phyloP scores from a whole-genome alignment of 208 protist species.

The Leishmania amazonensis region DNA sequence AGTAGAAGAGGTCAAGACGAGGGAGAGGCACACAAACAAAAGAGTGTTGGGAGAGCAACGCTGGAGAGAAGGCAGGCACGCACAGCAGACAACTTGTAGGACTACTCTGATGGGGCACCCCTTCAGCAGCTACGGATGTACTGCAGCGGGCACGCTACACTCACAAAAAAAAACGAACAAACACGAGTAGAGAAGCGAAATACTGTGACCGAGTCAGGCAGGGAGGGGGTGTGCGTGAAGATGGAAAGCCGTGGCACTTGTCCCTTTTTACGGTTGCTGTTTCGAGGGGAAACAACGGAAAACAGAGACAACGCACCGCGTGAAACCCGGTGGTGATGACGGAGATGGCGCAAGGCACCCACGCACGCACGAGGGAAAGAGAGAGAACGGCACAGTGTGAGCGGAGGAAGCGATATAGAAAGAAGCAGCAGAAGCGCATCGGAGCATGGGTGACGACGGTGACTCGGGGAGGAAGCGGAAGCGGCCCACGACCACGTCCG shows the following conservation, averaged over 20 bases:
- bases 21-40: neutral
- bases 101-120: neutral
- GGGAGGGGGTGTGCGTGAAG: no score
- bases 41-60: neutral
- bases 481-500: neutral
- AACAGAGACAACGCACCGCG: no score
- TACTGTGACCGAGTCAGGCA: no score
- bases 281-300: no score
- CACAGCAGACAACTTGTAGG: neutral
- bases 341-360: no score
- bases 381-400: slow-evolving; percentile 8
- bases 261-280: no score
- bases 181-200: neutral
- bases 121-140: neutral
- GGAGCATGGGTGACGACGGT: neutral
- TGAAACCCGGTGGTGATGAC: neutral
- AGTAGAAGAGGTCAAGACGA: neutral
- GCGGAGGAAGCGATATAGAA: neutral
- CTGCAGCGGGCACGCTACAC: no score
- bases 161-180: neutral
- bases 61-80: neutral
- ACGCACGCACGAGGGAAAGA: neutral
- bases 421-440: neutral
- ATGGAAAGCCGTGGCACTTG: no score
- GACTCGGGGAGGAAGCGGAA: neutral